Conservation (phyloP, 1,139 yeast species). For the Scheffersomyces insectosa region DNA sequence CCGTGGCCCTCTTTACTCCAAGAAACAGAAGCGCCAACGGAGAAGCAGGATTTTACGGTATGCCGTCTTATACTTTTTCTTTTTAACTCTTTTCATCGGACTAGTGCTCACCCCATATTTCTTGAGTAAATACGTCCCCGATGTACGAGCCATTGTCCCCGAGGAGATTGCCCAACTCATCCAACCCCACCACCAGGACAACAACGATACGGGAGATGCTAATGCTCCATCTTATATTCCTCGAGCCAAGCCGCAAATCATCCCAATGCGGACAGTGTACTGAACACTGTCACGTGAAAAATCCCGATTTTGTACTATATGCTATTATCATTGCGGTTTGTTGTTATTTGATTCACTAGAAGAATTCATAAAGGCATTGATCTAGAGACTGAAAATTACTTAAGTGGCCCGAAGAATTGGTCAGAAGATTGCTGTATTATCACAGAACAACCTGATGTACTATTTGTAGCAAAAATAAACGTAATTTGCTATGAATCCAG, state of each 20-base stretch:
- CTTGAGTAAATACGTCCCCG: slow-evolving; percentile 16
- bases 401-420: no score
- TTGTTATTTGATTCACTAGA: no score
- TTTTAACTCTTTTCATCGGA: slow-evolving; percentile 16
- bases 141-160: slow-evolving; percentile 15
- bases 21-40: slow-evolving; percentile 15
- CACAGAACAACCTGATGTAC: no score
- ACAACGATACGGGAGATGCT: slow-evolving; percentile 59
- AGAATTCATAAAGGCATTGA: no score
- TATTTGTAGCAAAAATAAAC: no score
- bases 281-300: slow-evolving; percentile 1
- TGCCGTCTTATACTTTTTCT: slow-evolving; percentile 18
- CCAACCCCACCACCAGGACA: slow-evolving; percentile 58
- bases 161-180: slow-evolving; percentile 36
- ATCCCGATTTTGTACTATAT: no score
- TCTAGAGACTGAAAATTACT: no score
- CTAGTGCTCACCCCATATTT: slow-evolving; percentile 30
- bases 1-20: slow-evolving; percentile 27
- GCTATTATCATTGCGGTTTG: no score
- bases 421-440: no score
- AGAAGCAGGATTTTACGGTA: slow-evolving; percentile 12
- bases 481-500: slow-evolving; percentile 8
- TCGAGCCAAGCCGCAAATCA: slow-evolving; percentile 16
- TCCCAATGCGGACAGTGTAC: slow-evolving; percentile 5
- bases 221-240: slow-evolving; percentile 25